Conservation (phyloP, 2,329 filamentous ascomycete genomes). For the Colletotrichum lindemuthianum region DNA sequence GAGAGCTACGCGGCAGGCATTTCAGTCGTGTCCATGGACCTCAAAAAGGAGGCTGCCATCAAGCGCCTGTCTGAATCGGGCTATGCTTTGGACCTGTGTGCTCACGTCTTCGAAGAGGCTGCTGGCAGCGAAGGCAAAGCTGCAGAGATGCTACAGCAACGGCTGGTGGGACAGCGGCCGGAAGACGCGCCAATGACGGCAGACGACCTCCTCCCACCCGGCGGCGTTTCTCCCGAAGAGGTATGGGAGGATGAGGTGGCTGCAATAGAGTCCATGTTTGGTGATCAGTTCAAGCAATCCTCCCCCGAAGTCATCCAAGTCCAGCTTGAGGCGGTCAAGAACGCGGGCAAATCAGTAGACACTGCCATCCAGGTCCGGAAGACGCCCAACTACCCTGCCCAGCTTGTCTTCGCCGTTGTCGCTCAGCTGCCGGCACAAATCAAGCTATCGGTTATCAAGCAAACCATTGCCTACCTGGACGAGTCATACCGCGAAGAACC, state of each 20-base stretch:
- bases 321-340: conserved; percentile 66
- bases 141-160: conserved; percentile 79
- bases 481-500: conserved; percentile 81
- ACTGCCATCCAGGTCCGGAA: conserved; percentile 74
- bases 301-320: conserved; percentile 76
- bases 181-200: conserved; percentile 28
- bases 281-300: conserved; percentile 72
- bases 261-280: conserved; percentile 87
- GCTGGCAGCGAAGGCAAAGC: conserved; percentile 79
- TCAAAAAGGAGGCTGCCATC: conserved; percentile 83
- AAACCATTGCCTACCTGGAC: conserved; percentile 76
- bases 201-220: conserved; percentile 31
- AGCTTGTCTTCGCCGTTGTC: conserved; percentile 74
- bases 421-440: conserved; percentile 89
- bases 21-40: conserved; percentile 82
- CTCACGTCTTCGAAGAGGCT: conserved; percentile 77
- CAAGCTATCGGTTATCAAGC: conserved; percentile 85
- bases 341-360: conserved; percentile 62
- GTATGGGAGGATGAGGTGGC: conserved; percentile 87
- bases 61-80: conserved; percentile 84
- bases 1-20: conserved; percentile 93
- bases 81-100: conserved; percentile 86
- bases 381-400: conserved; percentile 78
- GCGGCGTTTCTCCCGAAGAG: conserved; percentile 60
- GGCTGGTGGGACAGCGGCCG: conserved; percentile 31